Evolutionary conservation across 73 alveolate species (phyloP).

Genomic region (Symbiodinium pilosum): DNA sequence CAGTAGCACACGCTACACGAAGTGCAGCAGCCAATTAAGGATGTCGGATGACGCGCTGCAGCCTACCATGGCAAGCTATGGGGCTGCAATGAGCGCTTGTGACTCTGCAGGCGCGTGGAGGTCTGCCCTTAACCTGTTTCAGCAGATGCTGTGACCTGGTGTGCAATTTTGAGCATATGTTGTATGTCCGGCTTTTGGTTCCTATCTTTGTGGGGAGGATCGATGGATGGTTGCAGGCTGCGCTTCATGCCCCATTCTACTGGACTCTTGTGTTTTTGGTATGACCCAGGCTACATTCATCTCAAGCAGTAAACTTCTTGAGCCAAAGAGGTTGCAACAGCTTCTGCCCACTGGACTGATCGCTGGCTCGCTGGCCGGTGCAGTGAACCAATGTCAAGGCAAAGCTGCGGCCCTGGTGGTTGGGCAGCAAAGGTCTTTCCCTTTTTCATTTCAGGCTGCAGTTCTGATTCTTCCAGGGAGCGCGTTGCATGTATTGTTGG

Average conservation of each 20-base stretch:
- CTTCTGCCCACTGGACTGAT: constrained; percentile 47
- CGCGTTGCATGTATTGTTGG: too few species aligned
- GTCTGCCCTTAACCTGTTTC: constrained; percentile 1
- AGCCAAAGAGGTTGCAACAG: constrained; percentile 36
- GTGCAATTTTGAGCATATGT: too few species aligned
- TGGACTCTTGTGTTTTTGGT: not conserved
- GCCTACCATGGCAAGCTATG: constrained; percentile 38
- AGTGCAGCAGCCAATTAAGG: not conserved
- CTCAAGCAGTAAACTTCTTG: too few species aligned
- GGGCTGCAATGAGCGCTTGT: constrained; percentile 85
- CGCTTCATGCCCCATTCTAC: too few species aligned
- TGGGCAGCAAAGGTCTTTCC: too few species aligned
- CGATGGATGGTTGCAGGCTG: too few species aligned
- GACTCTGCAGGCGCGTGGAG: constrained; percentile 66
- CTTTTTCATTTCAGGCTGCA: too few species aligned
- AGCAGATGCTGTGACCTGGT: constrained; percentile 24
- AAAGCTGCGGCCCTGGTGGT: constrained; percentile 1
- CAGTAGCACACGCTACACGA: too few species aligned
- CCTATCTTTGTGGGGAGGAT: too few species aligned
- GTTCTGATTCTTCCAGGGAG: too few species aligned
- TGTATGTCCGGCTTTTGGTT: too few species aligned
- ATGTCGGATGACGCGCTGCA: constrained; percentile 17
- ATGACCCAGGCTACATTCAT: too few species aligned
- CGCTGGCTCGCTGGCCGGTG: constrained; percentile 61
- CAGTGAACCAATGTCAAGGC: not conserved